A percentile compares a stretch with the other conserved stretches of the same genome.
Evolutionary conservation across 2,329 filamentous ascomycete species (phyloP).

Genomic region (Chalara sp.): DNA sequence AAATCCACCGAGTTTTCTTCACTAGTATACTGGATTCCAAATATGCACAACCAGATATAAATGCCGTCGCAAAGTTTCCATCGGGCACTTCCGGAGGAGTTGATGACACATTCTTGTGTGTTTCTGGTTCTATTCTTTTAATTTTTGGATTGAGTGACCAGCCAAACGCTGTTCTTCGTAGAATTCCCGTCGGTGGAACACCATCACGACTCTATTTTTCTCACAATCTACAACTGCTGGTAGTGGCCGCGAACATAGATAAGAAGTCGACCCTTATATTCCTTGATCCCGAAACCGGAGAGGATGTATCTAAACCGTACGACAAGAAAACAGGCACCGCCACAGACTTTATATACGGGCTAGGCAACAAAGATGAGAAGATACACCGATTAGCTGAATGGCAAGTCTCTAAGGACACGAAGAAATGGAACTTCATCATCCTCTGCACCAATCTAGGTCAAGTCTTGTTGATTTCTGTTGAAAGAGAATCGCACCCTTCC

Average conservation of each 20-base stretch:
- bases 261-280: conserved; percentile 46
- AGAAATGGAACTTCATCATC: conserved; percentile 55
- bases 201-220: conserved; percentile 46
- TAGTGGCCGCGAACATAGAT: conserved; percentile 43
- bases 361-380: conserved; percentile 50
- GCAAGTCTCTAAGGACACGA: conserved; percentile 49
- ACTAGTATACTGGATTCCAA: conserved; percentile 42
- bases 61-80: conserved; percentile 38
- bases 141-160: conserved; percentile 44
- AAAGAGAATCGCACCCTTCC: conserved; percentile 9
- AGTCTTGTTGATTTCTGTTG: conserved; percentile 48
- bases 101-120: conserved; percentile 35
- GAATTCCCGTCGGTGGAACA: conserved; percentile 34
- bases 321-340: conserved; percentile 34
- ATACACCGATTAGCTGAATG: conserved; percentile 59
- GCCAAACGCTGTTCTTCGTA: conserved; percentile 41
- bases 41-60: conserved; percentile 40
- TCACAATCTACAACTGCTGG: conserved; percentile 40
- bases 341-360: conserved; percentile 44
- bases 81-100: conserved; percentile 20
- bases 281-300: conserved; percentile 48
- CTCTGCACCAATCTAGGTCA: conserved; percentile 49
- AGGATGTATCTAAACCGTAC: conserved; percentile 40
- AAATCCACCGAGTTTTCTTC: conserved; percentile 38
- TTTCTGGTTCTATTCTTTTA: conserved; percentile 43